Evolutionary conservation across 306 rosid species (phyloP).

Genomic region (Lagenaria siceraria): DNA sequence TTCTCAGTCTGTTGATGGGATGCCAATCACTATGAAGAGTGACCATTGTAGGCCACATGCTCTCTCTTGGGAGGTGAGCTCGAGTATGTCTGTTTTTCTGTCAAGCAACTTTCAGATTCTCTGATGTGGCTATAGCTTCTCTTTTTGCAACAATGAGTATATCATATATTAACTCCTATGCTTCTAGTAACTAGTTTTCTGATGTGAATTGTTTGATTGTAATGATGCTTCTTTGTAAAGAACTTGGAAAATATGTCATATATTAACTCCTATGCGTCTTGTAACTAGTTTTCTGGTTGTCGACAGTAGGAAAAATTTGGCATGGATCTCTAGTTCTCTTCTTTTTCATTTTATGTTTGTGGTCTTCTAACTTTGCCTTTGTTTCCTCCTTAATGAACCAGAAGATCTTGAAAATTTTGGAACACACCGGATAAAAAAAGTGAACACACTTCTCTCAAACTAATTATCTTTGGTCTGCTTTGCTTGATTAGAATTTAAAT

Average conservation of each 20-base stretch:
- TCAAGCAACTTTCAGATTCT: background rate
- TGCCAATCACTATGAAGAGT: slow-evolving; percentile 63
- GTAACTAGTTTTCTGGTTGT: too few relatives aligned
- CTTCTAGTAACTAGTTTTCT: background rate
- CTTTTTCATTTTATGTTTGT: background rate
- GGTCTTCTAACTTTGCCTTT: background rate
- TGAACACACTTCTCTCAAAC: background rate
- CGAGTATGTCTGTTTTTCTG: slow-evolving; percentile 6
- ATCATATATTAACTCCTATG: background rate
- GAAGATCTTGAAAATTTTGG: background rate
- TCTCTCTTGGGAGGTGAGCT: slow-evolving; percentile 95
- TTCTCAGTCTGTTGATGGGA: slow-evolving; percentile 50
- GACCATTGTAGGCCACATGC: slow-evolving; percentile 98
- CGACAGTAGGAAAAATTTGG: background rate
- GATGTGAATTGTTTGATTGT: background rate
- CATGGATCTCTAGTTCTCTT: background rate
- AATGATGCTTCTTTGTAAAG: background rate
- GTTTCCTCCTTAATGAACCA: background rate
- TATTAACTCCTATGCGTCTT: background rate
- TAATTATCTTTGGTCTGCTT: background rate
- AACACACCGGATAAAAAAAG: background rate
- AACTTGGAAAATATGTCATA: background rate
- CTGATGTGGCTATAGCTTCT: background rate
- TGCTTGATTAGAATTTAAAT: background rate
- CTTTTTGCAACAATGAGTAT: background rate